Percentiles rank a stretch among this genome's conserved stretches.
These are phyloP conservation scores for Melampsora occidentalis DNA, from an alignment of 1,284 basidiomycete species.

Conservation along the genomic window DNA sequence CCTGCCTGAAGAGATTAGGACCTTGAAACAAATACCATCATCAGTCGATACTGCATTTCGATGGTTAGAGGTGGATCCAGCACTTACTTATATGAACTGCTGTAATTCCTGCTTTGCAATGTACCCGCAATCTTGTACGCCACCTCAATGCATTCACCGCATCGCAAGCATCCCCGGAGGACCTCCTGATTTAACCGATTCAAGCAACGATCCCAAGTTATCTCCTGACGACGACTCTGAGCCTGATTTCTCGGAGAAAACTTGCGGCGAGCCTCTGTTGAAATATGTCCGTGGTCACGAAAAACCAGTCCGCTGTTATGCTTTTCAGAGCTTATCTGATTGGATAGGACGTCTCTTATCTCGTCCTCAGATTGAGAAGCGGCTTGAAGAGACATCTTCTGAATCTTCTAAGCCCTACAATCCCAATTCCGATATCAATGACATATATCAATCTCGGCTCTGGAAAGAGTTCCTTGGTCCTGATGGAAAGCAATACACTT, in stretches of 20 bases:
- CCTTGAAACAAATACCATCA: background rate
- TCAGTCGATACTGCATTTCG: slow-evolving; percentile 7
- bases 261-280: slow-evolving; percentile 14
- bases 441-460: slow-evolving; percentile 28
- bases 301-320: slow-evolving; percentile 18
- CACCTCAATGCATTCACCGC: background rate
- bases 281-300: background rate
- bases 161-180: slow-evolving; percentile 1
- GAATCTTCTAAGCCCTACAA: slow-evolving; percentile 1
- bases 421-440: background rate
- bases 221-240: background rate
- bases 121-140: background rate
- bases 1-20: too few relatives aligned
- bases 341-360: slow-evolving; percentile 26
- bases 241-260: background rate
- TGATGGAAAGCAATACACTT: slow-evolving; percentile 8
- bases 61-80: slow-evolving; percentile 21
- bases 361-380: slow-evolving; percentile 15
- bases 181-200: background rate
- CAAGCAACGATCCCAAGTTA: background rate
- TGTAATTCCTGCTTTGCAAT: slow-evolving; percentile 4
- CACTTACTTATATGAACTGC: background rate
- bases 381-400: background rate
- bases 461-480: slow-evolving; percentile 29
- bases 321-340: slow-evolving; percentile 18